These are phyloP conservation scores for Rhodocollybia butyracea DNA, from an alignment of 768 basidiomycete genomes.

Conservation along the genomic window DNA sequence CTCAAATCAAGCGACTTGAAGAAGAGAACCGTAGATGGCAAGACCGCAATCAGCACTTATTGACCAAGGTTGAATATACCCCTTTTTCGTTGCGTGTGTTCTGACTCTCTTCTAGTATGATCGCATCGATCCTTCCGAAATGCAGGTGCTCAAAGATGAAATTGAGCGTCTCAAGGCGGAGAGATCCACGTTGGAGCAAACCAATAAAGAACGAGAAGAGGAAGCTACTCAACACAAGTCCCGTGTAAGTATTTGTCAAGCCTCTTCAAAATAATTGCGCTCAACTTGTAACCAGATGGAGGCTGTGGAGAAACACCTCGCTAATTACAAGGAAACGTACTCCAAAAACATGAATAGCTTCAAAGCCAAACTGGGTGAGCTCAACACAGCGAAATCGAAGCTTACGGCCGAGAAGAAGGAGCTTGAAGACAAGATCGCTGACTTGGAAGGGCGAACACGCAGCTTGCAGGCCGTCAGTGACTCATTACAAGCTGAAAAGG, in stretches of 20 bases:
- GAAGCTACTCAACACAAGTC: constrained; percentile 20
- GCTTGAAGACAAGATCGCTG: constrained; percentile 34
- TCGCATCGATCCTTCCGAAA: constrained; percentile 82
- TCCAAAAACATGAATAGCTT: constrained; percentile 21
- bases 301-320: constrained; percentile 39
- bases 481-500: constrained; percentile 17
- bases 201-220: constrained; percentile 27
- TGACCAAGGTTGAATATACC: constrained; percentile 62
- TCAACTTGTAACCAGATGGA: constrained; percentile 29
- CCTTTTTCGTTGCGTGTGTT: not conserved
- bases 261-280: constrained; percentile 8
- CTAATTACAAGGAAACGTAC: constrained; percentile 26
- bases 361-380: constrained; percentile 26
- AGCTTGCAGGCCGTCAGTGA: constrained; percentile 24
- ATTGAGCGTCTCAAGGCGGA: constrained; percentile 50
- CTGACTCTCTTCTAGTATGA: constrained; percentile 55
- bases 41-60: constrained; percentile 74
- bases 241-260: constrained; percentile 24
- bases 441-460: constrained; percentile 33
- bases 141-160: constrained; percentile 76
- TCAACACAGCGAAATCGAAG: constrained; percentile 33
- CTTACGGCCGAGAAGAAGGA: constrained; percentile 34
- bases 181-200: constrained; percentile 20
- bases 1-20: constrained; percentile 67
- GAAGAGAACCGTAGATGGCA: constrained; percentile 82